Percentiles rank a stretch among this genome's conserved stretches.
phyloP scores from a whole-genome alignment of 306 rosid species.

The Quercus berberidifolia region DNA sequence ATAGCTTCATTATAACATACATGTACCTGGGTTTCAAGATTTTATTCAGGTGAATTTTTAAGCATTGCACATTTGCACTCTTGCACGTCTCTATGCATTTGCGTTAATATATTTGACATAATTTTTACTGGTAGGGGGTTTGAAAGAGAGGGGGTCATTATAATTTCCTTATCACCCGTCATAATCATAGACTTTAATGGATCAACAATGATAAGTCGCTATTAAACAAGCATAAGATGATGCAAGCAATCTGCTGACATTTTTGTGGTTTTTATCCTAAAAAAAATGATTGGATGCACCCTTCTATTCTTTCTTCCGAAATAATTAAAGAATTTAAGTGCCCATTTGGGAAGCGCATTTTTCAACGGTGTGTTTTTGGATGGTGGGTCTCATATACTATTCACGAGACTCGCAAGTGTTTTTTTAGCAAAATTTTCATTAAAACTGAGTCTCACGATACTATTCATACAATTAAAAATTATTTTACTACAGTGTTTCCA shows the following conservation, averaged over 20 bases:
- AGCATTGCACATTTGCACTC: not conserved
- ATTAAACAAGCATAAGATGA: constrained; percentile 16
- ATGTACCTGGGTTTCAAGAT: not conserved
- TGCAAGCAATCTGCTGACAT: constrained; percentile 8
- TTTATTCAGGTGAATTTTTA: not conserved
- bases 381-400: accelerated
- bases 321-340: not conserved
- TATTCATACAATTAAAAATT: too few species aligned
- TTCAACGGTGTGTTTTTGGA: too few species aligned
- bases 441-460: accelerated
- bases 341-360: too few species aligned
- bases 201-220: constrained; percentile 4
- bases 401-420: accelerated
- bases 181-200: constrained; percentile 12
- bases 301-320: constrained; percentile 20
- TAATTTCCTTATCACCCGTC: not conserved
- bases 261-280: constrained; percentile 9
- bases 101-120: not conserved
- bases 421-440: too few species aligned
- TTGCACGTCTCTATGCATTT: not conserved
- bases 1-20: not conserved
- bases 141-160: not conserved
- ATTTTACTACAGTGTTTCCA: accelerated
- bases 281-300: constrained; percentile 32
- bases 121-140: not conserved